Percentiles rank a stretch among this genome's conserved stretches.
Evolutionary conservation across 2,329 filamentous ascomycete genomes (phyloP).

Genomic region (Neonectria ditissima): DNA sequence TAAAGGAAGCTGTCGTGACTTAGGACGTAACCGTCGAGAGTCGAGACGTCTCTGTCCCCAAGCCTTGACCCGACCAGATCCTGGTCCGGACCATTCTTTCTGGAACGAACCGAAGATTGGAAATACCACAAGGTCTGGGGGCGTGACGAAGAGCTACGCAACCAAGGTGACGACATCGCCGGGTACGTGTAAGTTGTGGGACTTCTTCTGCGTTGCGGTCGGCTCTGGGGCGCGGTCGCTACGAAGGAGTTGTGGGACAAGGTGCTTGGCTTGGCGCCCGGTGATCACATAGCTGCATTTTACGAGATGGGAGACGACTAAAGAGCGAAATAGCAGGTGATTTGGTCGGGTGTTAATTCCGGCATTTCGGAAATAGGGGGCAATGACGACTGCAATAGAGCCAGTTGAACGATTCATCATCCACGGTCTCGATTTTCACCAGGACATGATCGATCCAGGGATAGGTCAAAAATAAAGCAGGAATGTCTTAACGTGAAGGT

Average conservation of each 20-base stretch:
- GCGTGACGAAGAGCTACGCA: not conserved
- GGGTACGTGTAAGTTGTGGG: not conserved
- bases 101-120: conserved; percentile 11
- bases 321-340: no score
- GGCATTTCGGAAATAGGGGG: no score
- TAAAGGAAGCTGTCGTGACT: conserved; percentile 10
- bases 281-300: conserved; percentile 3
- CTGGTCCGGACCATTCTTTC: conserved; percentile 1
- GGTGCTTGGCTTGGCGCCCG: not conserved
- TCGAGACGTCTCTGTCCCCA: not conserved
- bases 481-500: no score
- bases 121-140: not conserved
- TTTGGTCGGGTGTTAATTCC: no score
- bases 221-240: no score
- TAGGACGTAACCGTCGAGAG: not conserved
- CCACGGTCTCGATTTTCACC: no score
- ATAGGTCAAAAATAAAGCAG: no score
- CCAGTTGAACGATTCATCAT: no score
- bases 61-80: not conserved
- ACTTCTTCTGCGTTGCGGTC: no score
- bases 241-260: no score
- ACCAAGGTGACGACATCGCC: conserved; percentile 7
- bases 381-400: no score
- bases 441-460: no score
- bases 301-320: not conserved